phyloP scores from a whole-genome alignment of 176 grass and related monocot species.

The Coix lacrymajobi region DNA sequence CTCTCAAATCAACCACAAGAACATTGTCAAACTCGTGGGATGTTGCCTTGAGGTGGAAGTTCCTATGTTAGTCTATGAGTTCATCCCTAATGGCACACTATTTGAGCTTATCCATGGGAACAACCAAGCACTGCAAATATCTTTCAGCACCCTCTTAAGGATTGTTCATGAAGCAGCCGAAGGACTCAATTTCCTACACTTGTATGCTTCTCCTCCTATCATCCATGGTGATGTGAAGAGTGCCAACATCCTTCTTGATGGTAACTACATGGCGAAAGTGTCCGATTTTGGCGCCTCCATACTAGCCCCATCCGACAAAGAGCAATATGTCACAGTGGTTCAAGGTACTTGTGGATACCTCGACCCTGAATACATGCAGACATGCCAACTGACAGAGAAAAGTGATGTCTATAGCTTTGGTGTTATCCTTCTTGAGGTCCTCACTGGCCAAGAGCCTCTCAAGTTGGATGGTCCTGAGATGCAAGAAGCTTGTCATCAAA shows the following conservation, averaged over 20 bases:
- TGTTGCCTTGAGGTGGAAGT: conserved; percentile 42
- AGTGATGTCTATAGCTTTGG: conserved; percentile 20
- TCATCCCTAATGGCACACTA: neutral
- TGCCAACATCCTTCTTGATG: conserved; percentile 24
- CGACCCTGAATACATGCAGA: conserved; percentile 35
- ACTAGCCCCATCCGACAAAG: conserved; percentile 16
- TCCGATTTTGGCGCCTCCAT: conserved; percentile 38
- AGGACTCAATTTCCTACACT: conserved; percentile 20
- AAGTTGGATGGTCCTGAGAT: conserved; percentile 13
- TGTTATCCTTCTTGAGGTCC: conserved; percentile 25
- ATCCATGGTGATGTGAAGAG: conserved; percentile 38
- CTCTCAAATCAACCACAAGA: conserved; percentile 35
- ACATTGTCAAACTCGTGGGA: conserved; percentile 20
- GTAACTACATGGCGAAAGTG: conserved; percentile 26
- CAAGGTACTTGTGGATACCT: conserved; percentile 34
- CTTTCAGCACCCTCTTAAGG: conserved; percentile 14
- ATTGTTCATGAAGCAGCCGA: conserved; percentile 29
- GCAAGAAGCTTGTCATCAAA: neutral
- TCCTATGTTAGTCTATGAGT: conserved; percentile 35
- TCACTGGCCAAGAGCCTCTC: conserved; percentile 20
- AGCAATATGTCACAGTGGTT: conserved; percentile 36
- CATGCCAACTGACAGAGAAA: conserved; percentile 33
- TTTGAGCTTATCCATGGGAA: conserved; percentile 30
- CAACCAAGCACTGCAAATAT: conserved; percentile 10
- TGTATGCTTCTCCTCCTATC: conserved; percentile 11